Conservation (phyloP, 495 filamentous ascomycete species). For the Xylaria sp. region DNA sequence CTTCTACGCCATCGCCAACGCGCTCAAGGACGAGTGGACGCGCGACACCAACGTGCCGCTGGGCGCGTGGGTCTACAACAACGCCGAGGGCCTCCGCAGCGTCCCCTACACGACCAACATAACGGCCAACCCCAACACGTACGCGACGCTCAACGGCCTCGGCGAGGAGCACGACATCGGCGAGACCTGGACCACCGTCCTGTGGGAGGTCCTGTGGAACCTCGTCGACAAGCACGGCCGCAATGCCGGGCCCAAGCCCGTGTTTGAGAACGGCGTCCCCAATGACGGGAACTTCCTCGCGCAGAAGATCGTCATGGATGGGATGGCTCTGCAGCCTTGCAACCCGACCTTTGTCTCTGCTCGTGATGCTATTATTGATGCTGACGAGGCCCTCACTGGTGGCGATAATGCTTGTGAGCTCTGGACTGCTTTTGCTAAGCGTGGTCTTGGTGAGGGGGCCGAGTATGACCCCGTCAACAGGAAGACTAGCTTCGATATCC, state of each 20-base stretch:
- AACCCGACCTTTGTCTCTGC: conserved; percentile 50
- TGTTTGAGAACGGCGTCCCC: conserved; percentile 44
- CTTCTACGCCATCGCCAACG: conserved; percentile 50
- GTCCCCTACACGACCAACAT: conserved; percentile 50
- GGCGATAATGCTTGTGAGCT: conserved; percentile 51
- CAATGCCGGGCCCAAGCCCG: conserved; percentile 42
- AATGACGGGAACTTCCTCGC: conserved; percentile 49
- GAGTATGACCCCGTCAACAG: conserved; percentile 25
- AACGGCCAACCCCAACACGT: conserved; percentile 45
- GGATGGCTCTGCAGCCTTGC: conserved; percentile 54
- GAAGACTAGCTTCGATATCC: conserved; percentile 26
- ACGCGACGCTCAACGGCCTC: conserved; percentile 41
- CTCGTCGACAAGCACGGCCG: conserved; percentile 53
- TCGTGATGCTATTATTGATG: conserved; percentile 53
- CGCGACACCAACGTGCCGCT: conserved; percentile 41
- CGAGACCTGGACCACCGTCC: conserved; percentile 50
- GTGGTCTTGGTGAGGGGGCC: conserved; percentile 43
- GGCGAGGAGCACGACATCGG: conserved; percentile 47
- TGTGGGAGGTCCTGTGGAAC: conserved; percentile 53
- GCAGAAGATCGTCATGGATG: conserved; percentile 57
- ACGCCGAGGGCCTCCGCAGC: conserved; percentile 42
- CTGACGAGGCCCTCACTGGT: conserved; percentile 47
- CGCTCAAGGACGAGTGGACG: conserved; percentile 47
- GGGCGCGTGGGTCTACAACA: conserved; percentile 43
- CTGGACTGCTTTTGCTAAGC: conserved; percentile 54